phyloP scores from a whole-genome alignment of 2,329 filamentous ascomycete genomes.

The Thielaviopsis musarum region DNA sequence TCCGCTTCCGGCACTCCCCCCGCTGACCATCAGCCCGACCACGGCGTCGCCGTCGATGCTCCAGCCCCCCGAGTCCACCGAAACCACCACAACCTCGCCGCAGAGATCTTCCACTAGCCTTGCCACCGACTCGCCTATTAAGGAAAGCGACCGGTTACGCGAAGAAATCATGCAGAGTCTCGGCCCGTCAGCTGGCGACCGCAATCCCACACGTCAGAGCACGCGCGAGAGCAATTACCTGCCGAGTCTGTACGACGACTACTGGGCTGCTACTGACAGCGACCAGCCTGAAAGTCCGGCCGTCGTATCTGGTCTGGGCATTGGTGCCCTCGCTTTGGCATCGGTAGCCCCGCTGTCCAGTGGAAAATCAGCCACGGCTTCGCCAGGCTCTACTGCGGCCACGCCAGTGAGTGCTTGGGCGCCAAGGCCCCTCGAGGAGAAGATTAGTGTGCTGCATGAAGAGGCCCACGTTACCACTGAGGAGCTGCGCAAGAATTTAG shows the following conservation, averaged over 20 bases:
- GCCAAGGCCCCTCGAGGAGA: background rate
- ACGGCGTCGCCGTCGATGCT: background rate
- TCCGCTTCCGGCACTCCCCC: background rate
- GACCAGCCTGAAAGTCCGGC: background rate
- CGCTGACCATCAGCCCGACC: slow-evolving; percentile 7
- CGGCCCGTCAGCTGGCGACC: slow-evolving; percentile 23
- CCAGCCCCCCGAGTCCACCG: background rate
- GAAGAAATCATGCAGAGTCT: slow-evolving; percentile 62
- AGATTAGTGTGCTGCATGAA: slow-evolving; percentile 8
- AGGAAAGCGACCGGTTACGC: slow-evolving; percentile 53
- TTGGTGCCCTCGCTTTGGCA: background rate
- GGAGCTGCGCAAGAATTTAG: background rate
- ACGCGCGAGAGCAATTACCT: slow-evolving; percentile 44
- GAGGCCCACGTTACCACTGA: background rate
- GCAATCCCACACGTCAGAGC: slow-evolving; percentile 4
- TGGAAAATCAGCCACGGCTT: background rate
- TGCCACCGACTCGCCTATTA: slow-evolving; percentile 32
- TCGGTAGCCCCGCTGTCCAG: background rate
- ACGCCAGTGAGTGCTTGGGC: no score
- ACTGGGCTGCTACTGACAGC: slow-evolving; percentile 33
- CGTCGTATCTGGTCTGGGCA: background rate
- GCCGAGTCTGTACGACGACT: slow-evolving; percentile 49
- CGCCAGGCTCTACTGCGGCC: no score
- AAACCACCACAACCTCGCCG: slow-evolving; percentile 1
- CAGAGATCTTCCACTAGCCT: slow-evolving; percentile 6